Evolutionary conservation across 208 protist species (phyloP).

Genomic region (Zelonia costaricensis): DNA sequence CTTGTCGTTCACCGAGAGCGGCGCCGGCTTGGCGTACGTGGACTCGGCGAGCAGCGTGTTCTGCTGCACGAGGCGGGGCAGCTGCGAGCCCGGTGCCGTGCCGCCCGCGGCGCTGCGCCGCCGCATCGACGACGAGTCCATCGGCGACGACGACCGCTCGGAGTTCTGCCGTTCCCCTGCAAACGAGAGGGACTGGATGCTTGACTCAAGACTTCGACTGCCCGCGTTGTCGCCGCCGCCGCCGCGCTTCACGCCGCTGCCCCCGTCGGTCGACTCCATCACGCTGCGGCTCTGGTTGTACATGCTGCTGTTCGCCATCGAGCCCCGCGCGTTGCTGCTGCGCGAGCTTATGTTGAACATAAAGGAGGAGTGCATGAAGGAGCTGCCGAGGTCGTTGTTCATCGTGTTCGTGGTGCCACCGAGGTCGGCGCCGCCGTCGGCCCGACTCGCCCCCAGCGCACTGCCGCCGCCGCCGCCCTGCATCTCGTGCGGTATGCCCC

Average conservation of each 20-base stretch:
- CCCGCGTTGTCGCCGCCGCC: conserved; percentile 21
- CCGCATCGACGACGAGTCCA: neutral
- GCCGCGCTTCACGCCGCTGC: conserved; percentile 11
- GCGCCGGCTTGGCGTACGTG: conserved; percentile 11
- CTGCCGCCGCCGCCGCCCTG: conserved; percentile 12
- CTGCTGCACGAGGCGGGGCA: conserved; percentile 19
- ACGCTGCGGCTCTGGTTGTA: neutral
- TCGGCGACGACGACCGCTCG: conserved; percentile 9
- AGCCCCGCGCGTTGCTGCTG: conserved; percentile 3
- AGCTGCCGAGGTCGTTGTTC: conserved; percentile 42
- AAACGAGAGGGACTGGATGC: conserved; percentile 37
- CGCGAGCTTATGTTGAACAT: conserved; percentile 31
- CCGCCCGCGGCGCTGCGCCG: conserved; percentile 3
- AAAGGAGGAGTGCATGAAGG: conserved; percentile 73
- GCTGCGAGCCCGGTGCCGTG: neutral
- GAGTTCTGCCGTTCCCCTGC: conserved; percentile 19
- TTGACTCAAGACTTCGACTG: conserved; percentile 36
- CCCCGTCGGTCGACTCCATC: no score
- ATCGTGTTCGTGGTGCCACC: conserved; percentile 5
- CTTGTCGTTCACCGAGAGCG: conserved; percentile 47
- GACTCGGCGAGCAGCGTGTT: conserved; percentile 40
- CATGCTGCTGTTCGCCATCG: neutral
- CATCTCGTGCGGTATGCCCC: conserved; percentile 18
- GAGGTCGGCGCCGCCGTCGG: conserved; percentile 6
- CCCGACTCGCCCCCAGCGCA: conserved; percentile 4